Conservation (phyloP, 2,329 filamentous ascomycete species). For the Phoma herbarum region DNA sequence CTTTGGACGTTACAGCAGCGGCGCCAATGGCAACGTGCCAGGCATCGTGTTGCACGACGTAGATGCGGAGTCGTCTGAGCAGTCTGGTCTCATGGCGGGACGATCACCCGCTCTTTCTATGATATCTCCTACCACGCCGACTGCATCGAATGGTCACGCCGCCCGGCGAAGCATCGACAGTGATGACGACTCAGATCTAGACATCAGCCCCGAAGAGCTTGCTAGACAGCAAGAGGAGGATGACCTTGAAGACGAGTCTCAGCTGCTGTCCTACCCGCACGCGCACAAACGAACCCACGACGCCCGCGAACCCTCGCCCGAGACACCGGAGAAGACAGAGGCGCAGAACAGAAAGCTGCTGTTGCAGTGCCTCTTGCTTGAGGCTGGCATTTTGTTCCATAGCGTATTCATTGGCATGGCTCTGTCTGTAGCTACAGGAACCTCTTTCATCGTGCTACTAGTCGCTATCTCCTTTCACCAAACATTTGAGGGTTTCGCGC, state of each 20-base stretch:
- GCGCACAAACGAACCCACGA: constrained; percentile 30
- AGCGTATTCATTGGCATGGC: constrained; percentile 80
- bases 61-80: constrained; percentile 43
- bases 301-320: constrained; percentile 23
- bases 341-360: constrained; percentile 68
- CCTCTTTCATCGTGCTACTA: constrained; percentile 71
- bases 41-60: constrained; percentile 46
- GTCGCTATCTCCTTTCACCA: constrained; percentile 77
- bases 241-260: constrained; percentile 45
- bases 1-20: constrained; percentile 42
- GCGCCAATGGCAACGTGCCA: constrained; percentile 37
- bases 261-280: constrained; percentile 39
- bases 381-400: constrained; percentile 82
- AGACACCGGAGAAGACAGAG: constrained; percentile 44
- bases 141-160: constrained; percentile 15
- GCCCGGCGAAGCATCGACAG: constrained; percentile 28
- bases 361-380: constrained; percentile 77
- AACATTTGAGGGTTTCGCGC: constrained; percentile 73
- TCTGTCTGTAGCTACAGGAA: constrained; percentile 71
- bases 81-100: constrained; percentile 41
- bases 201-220: constrained; percentile 49
- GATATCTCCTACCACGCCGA: constrained; percentile 34
- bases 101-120: constrained; percentile 44
- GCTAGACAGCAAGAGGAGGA: constrained; percentile 35
- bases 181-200: constrained; percentile 47